Conservation (phyloP, 495 filamentous ascomycete genomes). For the Staphylotrichum tortipilum region DNA sequence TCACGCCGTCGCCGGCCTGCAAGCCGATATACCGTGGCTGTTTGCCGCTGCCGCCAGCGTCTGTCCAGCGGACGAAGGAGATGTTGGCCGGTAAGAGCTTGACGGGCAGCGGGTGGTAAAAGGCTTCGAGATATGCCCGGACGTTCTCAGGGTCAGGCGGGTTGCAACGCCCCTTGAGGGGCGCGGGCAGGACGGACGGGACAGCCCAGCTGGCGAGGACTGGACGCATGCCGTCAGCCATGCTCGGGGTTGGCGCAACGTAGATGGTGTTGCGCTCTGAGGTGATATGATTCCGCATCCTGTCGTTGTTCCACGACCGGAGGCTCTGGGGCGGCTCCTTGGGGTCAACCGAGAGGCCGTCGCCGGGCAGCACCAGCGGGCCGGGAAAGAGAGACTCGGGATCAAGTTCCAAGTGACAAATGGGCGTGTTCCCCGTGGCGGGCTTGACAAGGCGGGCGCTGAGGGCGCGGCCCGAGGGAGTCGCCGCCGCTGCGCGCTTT, state of each 20-base stretch:
- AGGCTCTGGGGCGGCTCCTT: slow-evolving; percentile 50
- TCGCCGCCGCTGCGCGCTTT: slow-evolving; percentile 25
- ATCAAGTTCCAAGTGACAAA: too few species aligned
- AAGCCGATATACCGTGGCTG: slow-evolving; percentile 35
- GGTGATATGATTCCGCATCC: slow-evolving; percentile 47
- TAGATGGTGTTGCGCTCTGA: slow-evolving; percentile 44
- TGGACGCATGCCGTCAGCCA: slow-evolving; percentile 2
- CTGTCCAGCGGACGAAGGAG: slow-evolving; percentile 42
- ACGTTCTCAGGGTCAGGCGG: slow-evolving; percentile 30
- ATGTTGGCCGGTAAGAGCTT: slow-evolving; percentile 32
- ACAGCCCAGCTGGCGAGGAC: slow-evolving; percentile 33
- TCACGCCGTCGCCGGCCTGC: slow-evolving; percentile 22
- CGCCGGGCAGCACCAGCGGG: slow-evolving; percentile 51
- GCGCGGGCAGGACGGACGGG: slow-evolving; percentile 11
- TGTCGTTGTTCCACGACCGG: slow-evolving; percentile 42
- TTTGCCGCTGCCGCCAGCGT: background rate
- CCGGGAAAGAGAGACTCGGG: slow-evolving; percentile 42
- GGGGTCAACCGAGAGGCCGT: slow-evolving; percentile 50
- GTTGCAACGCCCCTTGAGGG: background rate
- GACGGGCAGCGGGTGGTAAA: slow-evolving; percentile 52
- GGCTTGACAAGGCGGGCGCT: too few species aligned
- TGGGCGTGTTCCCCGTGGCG: too few species aligned
- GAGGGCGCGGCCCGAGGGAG: slow-evolving; percentile 19
- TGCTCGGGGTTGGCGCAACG: slow-evolving; percentile 37
- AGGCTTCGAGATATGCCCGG: slow-evolving; percentile 46